phyloP scores from a whole-genome alignment of 2,329 filamentous ascomycete genomes.

The Rhytidhysteron rufulum region DNA sequence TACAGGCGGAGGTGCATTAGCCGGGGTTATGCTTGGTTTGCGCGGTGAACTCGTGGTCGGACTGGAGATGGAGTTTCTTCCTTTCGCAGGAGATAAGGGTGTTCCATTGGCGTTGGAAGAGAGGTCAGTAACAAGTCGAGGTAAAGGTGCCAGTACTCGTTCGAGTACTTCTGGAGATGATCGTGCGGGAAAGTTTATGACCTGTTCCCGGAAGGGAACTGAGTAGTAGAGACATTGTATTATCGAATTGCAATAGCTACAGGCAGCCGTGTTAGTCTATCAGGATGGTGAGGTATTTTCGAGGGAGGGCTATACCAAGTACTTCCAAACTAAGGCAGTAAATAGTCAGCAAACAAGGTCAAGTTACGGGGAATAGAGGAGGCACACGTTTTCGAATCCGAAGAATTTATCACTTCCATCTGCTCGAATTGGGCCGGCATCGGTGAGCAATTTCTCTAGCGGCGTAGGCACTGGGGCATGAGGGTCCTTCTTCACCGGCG shows the following conservation, averaged over 20 bases:
- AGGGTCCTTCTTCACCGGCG: conserved; percentile 57
- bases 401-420: conserved; percentile 98
- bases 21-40: conserved; percentile 39
- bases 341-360: conserved; percentile 21
- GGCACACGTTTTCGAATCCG: conserved; percentile 90
- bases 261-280: conserved; percentile 10
- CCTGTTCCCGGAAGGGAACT: conserved; percentile 85
- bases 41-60: conserved; percentile 29
- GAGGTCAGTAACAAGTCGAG: conserved; percentile 37
- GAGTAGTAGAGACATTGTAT: conserved; percentile 97
- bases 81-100: conserved; percentile 55
- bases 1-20: conserved; percentile 52
- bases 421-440: conserved; percentile 72
- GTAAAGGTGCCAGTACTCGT: conserved; percentile 43
- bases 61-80: conserved; percentile 37
- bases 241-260: conserved; percentile 96
- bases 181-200: conserved; percentile 81
- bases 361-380: conserved; percentile 7
- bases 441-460: conserved; percentile 74
- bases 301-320: conserved; percentile 67
- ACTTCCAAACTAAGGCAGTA: conserved; percentile 73
- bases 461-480: conserved; percentile 55
- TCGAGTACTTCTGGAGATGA: conserved; percentile 64
- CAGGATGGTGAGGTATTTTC: conserved; percentile 7
- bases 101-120: conserved; percentile 33